Base-by-base conservation (phyloP, 2,329 filamentous ascomycete genomes). In the Keithomyces neogunnii region DNA sequence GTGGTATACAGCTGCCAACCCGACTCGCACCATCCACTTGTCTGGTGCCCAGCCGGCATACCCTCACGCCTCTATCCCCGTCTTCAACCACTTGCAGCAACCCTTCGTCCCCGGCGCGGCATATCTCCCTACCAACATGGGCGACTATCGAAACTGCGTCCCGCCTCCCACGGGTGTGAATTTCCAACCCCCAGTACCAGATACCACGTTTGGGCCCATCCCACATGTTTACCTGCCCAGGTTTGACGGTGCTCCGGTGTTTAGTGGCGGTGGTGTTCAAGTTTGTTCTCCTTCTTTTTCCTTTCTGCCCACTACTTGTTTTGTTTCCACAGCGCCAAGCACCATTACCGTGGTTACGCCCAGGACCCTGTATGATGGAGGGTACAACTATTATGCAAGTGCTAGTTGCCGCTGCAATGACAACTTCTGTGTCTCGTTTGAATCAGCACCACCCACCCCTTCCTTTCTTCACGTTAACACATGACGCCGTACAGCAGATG, bases 101-200 rank as follows among this genome's bases (percentile, higher is more conserved):
- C 51, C 53, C 42, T 49, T 55, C 35, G 51, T 62, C 28, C 57
- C 58, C 39, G 58, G 55, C 28, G 26, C 11, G 40, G 5, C 40
- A 3, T 29, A 30, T 13, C 7, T 10, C 8, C 8, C 40, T 44
- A 52, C 56, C 52, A 55, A 57, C 55, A 70, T 69, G 69, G 67
- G 65, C 49, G 67, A 69, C 52, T 76, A 77, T 57, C 66, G 67
- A 54, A 72, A 72, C 56, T 55, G 66, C n/a, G 61, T 58, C n/a
- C 73, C 69, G 56, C 68, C 70, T 42, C 63, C 67, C 32, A 60
- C 60, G 46, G 75, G 74, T 50, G 62, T 76, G 47, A 74, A 78
- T 62, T 82, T 77, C 59, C 76, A 82, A 59, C 81, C 80, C 1
- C 79, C 76, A 31, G 77, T 80, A 13, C 77, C 78, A 3, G 77